phyloP scores from a whole-genome alignment of 108 stramenopile species.

The Nitzschia sp. region DNA sequence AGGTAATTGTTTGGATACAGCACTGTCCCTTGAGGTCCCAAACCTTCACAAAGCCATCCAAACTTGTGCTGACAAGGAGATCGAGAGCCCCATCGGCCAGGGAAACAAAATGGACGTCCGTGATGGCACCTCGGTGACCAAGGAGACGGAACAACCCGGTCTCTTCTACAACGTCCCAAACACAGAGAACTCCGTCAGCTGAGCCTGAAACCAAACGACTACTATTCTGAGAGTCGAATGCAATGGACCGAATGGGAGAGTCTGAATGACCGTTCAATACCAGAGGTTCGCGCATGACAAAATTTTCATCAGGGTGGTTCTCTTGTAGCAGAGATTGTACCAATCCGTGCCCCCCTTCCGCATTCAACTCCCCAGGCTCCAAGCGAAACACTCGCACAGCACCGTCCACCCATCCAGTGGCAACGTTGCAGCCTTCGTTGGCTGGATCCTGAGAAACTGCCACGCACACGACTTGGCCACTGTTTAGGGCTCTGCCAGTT shows the following conservation, averaged over 20 bases:
- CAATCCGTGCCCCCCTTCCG: slow-evolving; percentile 38
- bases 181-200: slow-evolving; percentile 85
- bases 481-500: slow-evolving; percentile 75
- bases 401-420: slow-evolving; percentile 85
- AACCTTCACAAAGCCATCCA: slow-evolving; percentile 96
- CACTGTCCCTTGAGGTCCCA: slow-evolving; percentile 96
- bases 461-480: slow-evolving; percentile 64
- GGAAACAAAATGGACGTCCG: slow-evolving; percentile 77
- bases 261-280: slow-evolving; percentile 79
- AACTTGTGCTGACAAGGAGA: slow-evolving; percentile 76
- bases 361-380: slow-evolving; percentile 30
- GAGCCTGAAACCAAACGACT: slow-evolving; percentile 76
- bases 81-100: slow-evolving; percentile 42
- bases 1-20: slow-evolving; percentile 95
- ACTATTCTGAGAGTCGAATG: slow-evolving; percentile 46
- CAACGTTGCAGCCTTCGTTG: slow-evolving; percentile 45
- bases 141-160: slow-evolving; percentile 87
- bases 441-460: slow-evolving; percentile 34
- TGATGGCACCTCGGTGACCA: slow-evolving; percentile 91
- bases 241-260: slow-evolving; percentile 64
- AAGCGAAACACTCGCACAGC: slow-evolving; percentile 70
- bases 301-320: slow-evolving; percentile 40
- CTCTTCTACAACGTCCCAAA: slow-evolving; percentile 96
- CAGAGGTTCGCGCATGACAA: slow-evolving; percentile 66
- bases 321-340: slow-evolving; percentile 53